A percentile compares a stretch with the other conserved stretches of the same genome.
Evolutionary conservation across 1,284 basidiomycete species (phyloP).

Genomic region (Cystobasidium sp.): DNA sequence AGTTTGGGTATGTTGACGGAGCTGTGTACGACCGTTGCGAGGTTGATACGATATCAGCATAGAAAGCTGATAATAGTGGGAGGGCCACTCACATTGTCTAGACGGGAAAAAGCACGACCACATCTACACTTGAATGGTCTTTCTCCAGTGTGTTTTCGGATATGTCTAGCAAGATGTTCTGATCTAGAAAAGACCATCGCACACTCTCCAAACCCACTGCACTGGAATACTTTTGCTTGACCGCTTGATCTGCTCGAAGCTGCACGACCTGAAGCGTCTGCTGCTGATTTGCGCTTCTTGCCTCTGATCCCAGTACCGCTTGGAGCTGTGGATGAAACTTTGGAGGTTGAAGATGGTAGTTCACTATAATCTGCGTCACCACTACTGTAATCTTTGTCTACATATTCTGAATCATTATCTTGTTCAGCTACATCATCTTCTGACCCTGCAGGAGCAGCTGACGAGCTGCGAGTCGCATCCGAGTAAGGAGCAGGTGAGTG

Average conservation of each 20-base stretch:
- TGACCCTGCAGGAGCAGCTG: neutral
- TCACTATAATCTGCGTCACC: constrained; percentile 7
- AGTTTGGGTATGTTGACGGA: constrained; percentile 93
- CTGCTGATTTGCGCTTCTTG: constrained; percentile 34
- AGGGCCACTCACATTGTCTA: constrained; percentile 71
- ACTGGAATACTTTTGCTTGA: constrained; percentile 83
- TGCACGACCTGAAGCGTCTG: neutral
- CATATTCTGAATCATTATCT: constrained; percentile 13
- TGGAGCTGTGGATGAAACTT: neutral
- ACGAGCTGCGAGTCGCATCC: neutral
- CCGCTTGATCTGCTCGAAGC: constrained; percentile 9
- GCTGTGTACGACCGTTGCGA: neutral
- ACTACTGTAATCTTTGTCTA: constrained; percentile 10
- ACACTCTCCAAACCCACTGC: constrained; percentile 91
- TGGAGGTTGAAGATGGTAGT: neutral
- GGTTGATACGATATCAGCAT: neutral
- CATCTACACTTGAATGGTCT: constrained; percentile 93
- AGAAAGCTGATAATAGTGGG: neutral
- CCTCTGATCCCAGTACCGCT: neutral
- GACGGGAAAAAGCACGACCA: constrained; percentile 89
- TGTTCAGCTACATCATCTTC: constrained; percentile 10
- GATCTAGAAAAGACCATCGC: constrained; percentile 93
- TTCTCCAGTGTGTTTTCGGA: constrained; percentile 97
- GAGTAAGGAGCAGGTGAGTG: neutral
- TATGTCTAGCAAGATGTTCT: constrained; percentile 93